These are phyloP conservation scores for Podaxis rugospora DNA, from an alignment of 768 basidiomycete genomes.

Conservation along the genomic window DNA sequence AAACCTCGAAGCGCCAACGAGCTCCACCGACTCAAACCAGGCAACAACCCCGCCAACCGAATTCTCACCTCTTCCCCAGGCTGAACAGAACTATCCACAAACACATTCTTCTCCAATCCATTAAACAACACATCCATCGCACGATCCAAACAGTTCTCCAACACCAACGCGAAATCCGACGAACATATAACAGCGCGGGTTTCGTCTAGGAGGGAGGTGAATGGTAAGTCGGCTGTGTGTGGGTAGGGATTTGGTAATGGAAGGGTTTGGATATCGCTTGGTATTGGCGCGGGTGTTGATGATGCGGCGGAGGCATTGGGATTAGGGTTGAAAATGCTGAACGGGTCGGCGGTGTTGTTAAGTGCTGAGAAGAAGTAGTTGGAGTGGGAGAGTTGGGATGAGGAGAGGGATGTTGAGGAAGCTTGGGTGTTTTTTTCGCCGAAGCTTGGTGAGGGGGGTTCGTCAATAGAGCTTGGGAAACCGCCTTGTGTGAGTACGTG, in stretches of 20 bases:
- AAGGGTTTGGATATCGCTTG: slow-evolving; percentile 11
- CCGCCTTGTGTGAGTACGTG: slow-evolving; percentile 70
- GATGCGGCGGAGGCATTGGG: background rate
- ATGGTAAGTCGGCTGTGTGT: slow-evolving; percentile 39
- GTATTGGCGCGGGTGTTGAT: background rate
- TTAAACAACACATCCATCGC: slow-evolving; percentile 62
- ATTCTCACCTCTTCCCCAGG: slow-evolving; percentile 44
- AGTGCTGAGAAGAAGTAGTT: slow-evolving; percentile 24
- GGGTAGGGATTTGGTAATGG: slow-evolving; percentile 22
- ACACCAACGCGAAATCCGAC: slow-evolving; percentile 64
- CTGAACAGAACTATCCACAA: slow-evolving; percentile 26
- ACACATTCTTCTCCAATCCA: slow-evolving; percentile 63
- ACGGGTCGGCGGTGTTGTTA: slow-evolving; percentile 4
- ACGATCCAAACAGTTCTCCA: slow-evolving; percentile 70
- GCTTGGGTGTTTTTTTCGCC: slow-evolving; percentile 8
- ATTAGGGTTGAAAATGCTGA: slow-evolving; percentile 11
- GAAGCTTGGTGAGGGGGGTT: background rate
- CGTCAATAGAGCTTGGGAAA: slow-evolving; percentile 17
- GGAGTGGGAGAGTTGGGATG: slow-evolving; percentile 26
- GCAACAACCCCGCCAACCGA: slow-evolving; percentile 75
- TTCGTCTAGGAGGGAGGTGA: slow-evolving; percentile 64
- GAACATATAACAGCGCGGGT: slow-evolving; percentile 60
- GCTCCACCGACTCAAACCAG: slow-evolving; percentile 77
- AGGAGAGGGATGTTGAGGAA: slow-evolving; percentile 22
- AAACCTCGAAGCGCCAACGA: slow-evolving; percentile 58